Conservation (phyloP, 306 rosid genomes). For the Betula pendula region DNA sequence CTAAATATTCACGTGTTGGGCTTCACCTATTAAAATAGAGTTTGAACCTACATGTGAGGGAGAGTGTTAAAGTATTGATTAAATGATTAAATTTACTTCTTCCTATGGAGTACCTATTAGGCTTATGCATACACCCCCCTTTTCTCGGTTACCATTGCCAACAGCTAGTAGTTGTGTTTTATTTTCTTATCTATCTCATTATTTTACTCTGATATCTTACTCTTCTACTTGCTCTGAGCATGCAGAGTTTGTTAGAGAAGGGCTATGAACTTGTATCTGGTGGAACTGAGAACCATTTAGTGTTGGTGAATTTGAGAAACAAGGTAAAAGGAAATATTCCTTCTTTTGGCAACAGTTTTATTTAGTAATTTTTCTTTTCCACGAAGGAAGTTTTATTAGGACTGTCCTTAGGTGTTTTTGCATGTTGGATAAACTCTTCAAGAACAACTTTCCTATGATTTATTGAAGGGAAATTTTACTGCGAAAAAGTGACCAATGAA, state of each 20-base stretch:
- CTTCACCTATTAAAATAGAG: too few species aligned
- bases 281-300: slow-evolving; percentile 93
- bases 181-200: slow-evolving; percentile 10
- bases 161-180: slow-evolving; percentile 13
- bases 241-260: slow-evolving; percentile 79
- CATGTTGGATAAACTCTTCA: slow-evolving; percentile 14
- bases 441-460: slow-evolving; percentile 13
- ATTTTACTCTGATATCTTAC: slow-evolving; percentile 29
- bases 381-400: not conserved
- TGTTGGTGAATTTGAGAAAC: slow-evolving; percentile 79
- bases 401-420: slow-evolving; percentile 16
- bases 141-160: slow-evolving; percentile 8
- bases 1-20: too few species aligned
- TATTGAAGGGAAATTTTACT: slow-evolving; percentile 16
- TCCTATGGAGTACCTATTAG: too few species aligned
- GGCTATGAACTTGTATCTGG: slow-evolving; percentile 95
- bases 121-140: not conserved
- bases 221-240: slow-evolving; percentile 31
- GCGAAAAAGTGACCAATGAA: slow-evolving; percentile 13
- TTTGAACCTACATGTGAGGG: too few species aligned
- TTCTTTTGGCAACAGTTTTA: slow-evolving; percentile 26
- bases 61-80: too few species aligned
- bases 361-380: slow-evolving; percentile 14
- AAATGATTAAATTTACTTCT: too few species aligned
- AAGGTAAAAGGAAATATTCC: slow-evolving; percentile 52